Evolutionary conservation across 140 eudicot species (phyloP), one percentile per base, ranked within the genome.

Genomic region (Flaveria floridana): DNA sequence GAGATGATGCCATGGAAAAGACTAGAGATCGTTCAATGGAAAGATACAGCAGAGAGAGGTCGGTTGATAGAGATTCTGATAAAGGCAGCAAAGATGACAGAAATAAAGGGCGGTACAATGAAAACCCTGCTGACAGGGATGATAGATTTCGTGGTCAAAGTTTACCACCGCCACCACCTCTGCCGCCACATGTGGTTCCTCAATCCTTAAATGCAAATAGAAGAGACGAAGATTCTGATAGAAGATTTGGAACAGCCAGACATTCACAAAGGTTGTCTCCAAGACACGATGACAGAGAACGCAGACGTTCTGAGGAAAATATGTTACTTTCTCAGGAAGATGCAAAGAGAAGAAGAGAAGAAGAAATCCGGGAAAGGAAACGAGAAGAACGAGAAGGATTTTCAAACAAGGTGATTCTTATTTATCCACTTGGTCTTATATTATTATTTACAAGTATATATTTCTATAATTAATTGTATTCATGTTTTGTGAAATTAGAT

Each of bases 141-240:
- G 99, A 94, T 26, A 86, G 96, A 41, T 85, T 86, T 79, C 90
- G 88, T 76, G 89, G 87, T 77, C 96, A 88, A 78, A 81, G 87
- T 65, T 83, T 94, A 73, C 99, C 99, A 3, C 99, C 99, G 5
- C 99, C 99, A 23, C 99, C 99, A 14, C 99, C 99, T 37, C 68
- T 90, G 73, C 97, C 94, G 6, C 96, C 96, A 21, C 91, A 94
- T 69, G 86, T 94, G 70, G 87, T 88, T 58, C 97, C 97, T 19
- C 99, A 94, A 18, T 90, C 96, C 0, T 71, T 94, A 65, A 87
- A 55, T 75, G 77, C 91, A 4, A 73, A 83, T 65, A 85, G 91
- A 83, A 85, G 90, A 82, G 99, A 94, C 13, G 99, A 94, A 12
- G 99, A 90, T 63, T 82, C 79, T 73, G 99, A 94, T 68, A 85